Evolutionary conservation across 345 rosid species (phyloP), one percentile per base, ranked within the genome.

Genomic region (Brassica nigra): DNA sequence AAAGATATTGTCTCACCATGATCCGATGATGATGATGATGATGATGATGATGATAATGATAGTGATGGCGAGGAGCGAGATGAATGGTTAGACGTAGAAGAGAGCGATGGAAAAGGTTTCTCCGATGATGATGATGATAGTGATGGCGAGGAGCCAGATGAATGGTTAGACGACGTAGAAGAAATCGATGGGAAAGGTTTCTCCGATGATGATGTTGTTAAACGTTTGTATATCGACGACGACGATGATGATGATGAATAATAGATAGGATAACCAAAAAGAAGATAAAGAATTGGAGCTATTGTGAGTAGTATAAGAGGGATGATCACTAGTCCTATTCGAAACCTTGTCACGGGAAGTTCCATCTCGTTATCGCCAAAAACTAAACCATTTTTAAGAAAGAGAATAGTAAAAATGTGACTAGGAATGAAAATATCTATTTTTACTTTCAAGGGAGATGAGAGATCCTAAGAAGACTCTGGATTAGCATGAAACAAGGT

Each of bases 261-360:
- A 71, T 37, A 29, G 72, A 71, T 59, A 65, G 81, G 72, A 65
- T 64, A 39, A 16, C 71, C 66, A 63, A 71, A 2, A 37, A 71
- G 44, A 34, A 78, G 81, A 57, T 65, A 78, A 11, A 78, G 6
- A 49, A 78, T 55, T 36, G 81, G 81, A 63, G 81, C 71, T 52
- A 71, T 23, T 37, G 81, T 55, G 12, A 71, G 77, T 65, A 78
- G 72, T n/a, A 78, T 52, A 3, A 78, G 71, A 64, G 58, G 72
- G 5, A 71, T 37, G 9, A 78, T 16, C 16, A 78, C 61, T 65
- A 78, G 16, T 65, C 81, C 73, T 55, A 39, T 71, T 57, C 81
- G 66, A 65, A 55, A 44, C 7, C 37, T 78, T 54, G 76, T 78
- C 12, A 71, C 7, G 4, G 39, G 37, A 62, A 62, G 30, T 78